Percentiles rank a stretch among this genome's conserved stretches.
phyloP scores from a whole-genome alignment of 495 filamentous ascomycete genomes.

The Aspergillus conjunctus region DNA sequence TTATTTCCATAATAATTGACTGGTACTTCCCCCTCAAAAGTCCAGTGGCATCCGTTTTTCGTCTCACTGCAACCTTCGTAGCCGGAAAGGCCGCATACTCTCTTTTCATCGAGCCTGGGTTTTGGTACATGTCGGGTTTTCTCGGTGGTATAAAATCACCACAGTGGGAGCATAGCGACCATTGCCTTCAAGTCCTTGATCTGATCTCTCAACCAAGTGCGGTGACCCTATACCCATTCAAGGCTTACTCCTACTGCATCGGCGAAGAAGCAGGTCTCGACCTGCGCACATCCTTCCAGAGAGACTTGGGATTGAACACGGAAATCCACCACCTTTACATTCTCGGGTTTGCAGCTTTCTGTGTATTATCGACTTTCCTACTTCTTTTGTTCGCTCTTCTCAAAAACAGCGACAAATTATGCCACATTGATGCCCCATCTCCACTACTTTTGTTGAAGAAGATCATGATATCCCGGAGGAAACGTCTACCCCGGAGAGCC shows the following conservation, averaged over 20 bases:
- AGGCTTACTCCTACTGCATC: conserved; percentile 13
- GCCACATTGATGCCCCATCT: too few relatives aligned
- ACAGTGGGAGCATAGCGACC: not conserved
- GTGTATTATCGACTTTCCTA: not conserved
- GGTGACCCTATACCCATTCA: not conserved
- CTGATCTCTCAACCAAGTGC: not conserved
- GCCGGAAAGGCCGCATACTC: not conserved
- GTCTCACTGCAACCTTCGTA: conserved; percentile 3
- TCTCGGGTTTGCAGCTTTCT: conserved; percentile 5
- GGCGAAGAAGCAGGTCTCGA: conserved; percentile 17
- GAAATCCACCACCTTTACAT: conserved; percentile 14
- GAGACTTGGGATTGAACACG: not conserved
- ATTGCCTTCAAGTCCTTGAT: conserved; percentile 9
- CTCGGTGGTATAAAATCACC: not conserved
- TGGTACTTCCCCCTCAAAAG: conserved; percentile 20
- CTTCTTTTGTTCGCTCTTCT: not conserved
- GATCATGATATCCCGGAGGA: not conserved
- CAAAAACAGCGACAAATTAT: not conserved
- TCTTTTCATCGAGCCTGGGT: not conserved
- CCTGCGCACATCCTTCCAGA: not conserved
- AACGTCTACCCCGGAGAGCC: not conserved
- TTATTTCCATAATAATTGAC: not conserved
- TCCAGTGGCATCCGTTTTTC: conserved; percentile 1
- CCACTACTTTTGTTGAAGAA: not conserved
- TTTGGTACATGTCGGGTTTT: conserved; percentile 7